Conservation (phyloP, 106 monocot genomes). For the Acorus gramineus region DNA sequence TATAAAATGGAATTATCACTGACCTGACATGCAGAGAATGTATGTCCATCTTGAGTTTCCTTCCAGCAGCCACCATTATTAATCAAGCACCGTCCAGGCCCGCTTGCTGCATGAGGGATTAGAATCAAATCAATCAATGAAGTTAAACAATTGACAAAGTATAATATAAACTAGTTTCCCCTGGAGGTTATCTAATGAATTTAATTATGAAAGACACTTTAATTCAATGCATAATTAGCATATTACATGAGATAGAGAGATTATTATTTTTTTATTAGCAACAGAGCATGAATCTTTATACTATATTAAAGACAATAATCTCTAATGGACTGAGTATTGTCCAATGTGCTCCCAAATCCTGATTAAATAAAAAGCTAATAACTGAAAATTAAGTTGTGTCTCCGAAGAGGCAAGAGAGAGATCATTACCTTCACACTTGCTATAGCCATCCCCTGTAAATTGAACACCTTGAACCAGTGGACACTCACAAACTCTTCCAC, state of each 20-base stretch:
- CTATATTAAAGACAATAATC: too few species aligned
- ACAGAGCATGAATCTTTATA: too few species aligned
- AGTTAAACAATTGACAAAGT: not conserved
- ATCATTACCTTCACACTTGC: slow-evolving; percentile 69
- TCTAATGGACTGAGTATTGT: too few species aligned
- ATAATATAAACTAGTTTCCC: too few species aligned
- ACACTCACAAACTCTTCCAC: slow-evolving; percentile 96
- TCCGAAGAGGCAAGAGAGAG: not conserved
- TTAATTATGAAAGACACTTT: too few species aligned
- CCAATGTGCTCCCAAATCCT: not conserved
- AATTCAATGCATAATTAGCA: too few species aligned
- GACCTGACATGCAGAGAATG: slow-evolving; percentile 88
- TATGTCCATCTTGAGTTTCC: slow-evolving; percentile 30
- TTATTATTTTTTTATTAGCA: too few species aligned
- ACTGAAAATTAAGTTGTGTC: not conserved
- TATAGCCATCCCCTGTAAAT: slow-evolving; percentile 95
- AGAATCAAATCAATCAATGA: not conserved
- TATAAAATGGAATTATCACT: slow-evolving; percentile 1
- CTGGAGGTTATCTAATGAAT: too few species aligned
- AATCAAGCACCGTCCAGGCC: slow-evolving; percentile 83
- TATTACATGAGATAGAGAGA: too few species aligned
- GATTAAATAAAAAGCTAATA: not conserved
- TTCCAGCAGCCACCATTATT: slow-evolving; percentile 95
- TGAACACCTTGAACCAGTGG: slow-evolving; percentile 78
- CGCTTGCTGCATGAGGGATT: slow-evolving; percentile 43